A percentile compares a stretch with the other conserved stretches of the same genome.
Evolutionary conservation across 257 asterid species (phyloP).

Genomic region (Euphrasia confusa): DNA sequence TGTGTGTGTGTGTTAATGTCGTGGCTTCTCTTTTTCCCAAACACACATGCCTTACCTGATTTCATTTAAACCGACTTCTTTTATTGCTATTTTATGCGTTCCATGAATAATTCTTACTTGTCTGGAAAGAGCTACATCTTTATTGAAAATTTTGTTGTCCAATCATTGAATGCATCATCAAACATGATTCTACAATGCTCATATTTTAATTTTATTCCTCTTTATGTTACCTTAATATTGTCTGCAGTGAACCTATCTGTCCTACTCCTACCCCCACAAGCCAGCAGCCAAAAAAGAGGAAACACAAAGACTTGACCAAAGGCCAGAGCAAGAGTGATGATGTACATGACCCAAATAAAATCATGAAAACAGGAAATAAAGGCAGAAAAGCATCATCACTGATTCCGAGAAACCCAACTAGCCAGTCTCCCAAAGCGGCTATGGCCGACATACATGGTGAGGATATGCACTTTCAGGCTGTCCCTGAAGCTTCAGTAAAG

Average conservation of each 20-base stretch:
- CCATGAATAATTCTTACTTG: neutral
- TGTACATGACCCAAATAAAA: slow-evolving; percentile 47
- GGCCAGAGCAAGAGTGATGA: slow-evolving; percentile 45
- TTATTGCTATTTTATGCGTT: neutral
- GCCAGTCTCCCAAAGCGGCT: slow-evolving; percentile 33
- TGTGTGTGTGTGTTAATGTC: neutral
- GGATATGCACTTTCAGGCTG: slow-evolving; percentile 32
- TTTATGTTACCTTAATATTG: slow-evolving; percentile 10
- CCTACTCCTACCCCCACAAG: slow-evolving; percentile 27
- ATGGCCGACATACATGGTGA: slow-evolving; percentile 36
- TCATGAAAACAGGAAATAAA: slow-evolving; percentile 56
- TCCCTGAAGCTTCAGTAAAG: slow-evolving; percentile 37
- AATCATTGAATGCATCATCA: neutral
- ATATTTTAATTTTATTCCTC: neutral
- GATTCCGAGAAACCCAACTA: slow-evolving; percentile 37
- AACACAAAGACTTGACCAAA: slow-evolving; percentile 65
- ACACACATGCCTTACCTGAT: neutral
- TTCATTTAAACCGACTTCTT: neutral
- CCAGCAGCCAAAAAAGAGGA: slow-evolving; percentile 80
- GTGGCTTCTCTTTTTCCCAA: neutral
- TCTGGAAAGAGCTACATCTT: neutral
- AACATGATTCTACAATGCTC: neutral
- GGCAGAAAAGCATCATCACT: slow-evolving; percentile 51
- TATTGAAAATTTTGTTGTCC: neutral
- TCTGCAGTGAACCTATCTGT: slow-evolving; percentile 53